Evolutionary conservation across 2,329 filamentous ascomycete species (phyloP).

Genomic region (Beauveria bassiana): DNA sequence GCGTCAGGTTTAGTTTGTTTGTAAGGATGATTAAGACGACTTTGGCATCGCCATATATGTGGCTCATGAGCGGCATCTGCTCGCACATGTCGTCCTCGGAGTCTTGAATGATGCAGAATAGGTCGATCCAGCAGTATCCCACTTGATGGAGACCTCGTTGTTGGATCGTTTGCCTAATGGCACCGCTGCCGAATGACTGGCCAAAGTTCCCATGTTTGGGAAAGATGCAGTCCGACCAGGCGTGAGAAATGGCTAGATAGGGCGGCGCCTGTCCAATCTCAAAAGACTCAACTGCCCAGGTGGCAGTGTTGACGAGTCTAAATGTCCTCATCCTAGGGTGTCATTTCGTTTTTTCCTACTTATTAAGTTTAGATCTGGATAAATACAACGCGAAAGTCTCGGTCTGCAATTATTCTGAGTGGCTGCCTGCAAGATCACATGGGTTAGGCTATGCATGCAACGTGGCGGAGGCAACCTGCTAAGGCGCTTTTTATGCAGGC

Average conservation of each 20-base stretch:
- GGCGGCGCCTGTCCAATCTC: background rate
- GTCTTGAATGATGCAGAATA: conserved; percentile 4
- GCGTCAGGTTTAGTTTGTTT: background rate
- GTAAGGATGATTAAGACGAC: background rate
- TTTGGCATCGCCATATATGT: background rate
- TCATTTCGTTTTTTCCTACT: too few species aligned
- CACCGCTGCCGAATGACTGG: background rate
- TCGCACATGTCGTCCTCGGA: background rate
- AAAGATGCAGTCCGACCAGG: conserved; percentile 1
- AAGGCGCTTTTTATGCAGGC: too few species aligned
- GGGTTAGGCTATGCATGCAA: too few species aligned
- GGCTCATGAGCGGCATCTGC: background rate
- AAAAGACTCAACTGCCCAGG: background rate
- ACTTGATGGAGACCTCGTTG: background rate
- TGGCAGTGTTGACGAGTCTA: background rate
- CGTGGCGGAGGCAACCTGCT: too few species aligned
- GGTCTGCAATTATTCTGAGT: too few species aligned
- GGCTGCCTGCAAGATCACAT: too few species aligned
- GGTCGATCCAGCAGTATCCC: conserved; percentile 2
- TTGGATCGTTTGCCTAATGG: background rate
- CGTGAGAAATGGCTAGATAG: background rate
- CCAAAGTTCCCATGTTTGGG: background rate
- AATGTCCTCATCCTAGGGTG: background rate
- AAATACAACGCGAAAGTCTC: too few species aligned
- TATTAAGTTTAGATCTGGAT: too few species aligned